Evolutionary conservation across 805 yeast genomes (phyloP).

Genomic region (Hanseniaspora clermontiae): DNA sequence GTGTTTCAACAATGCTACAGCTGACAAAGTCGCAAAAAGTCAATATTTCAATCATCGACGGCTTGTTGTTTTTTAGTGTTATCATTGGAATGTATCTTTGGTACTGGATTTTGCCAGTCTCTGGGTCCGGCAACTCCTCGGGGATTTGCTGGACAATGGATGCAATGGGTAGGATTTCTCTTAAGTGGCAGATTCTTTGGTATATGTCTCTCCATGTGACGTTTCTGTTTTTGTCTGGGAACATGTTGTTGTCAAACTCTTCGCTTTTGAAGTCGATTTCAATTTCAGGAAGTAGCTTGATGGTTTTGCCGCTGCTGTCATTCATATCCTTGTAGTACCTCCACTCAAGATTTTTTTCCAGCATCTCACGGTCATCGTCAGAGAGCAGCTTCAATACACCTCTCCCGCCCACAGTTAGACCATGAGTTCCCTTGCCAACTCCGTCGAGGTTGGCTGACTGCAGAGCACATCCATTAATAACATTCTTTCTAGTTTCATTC

Average conservation of each 20-base stretch:
- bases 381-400: constrained; percentile 15
- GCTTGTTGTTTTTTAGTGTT: constrained; percentile 71
- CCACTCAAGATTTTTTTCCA: constrained; percentile 4
- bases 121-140: constrained; percentile 61
- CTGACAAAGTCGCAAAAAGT: constrained; percentile 80
- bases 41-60: constrained; percentile 75
- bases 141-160: constrained; percentile 74
- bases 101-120: background rate
- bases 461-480: constrained; percentile 73
- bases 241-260: background rate
- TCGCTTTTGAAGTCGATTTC: background rate
- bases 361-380: constrained; percentile 13
- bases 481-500: constrained; percentile 36
- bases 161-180: constrained; percentile 86
- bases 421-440: constrained; percentile 14
- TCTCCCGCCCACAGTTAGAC: constrained; percentile 10
- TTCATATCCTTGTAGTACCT: constrained; percentile 11
- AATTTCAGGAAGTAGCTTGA: background rate
- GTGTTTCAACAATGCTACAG: constrained; percentile 67
- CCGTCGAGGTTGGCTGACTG: constrained; percentile 43
- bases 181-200: constrained; percentile 76
- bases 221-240: background rate
- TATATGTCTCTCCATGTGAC: constrained; percentile 14
- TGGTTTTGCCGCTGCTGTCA: background rate
- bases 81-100: constrained; percentile 39